These are phyloP conservation scores for Inonotus hispidus DNA, from an alignment of 1,284 basidiomycete species.

Conservation along the genomic window DNA sequence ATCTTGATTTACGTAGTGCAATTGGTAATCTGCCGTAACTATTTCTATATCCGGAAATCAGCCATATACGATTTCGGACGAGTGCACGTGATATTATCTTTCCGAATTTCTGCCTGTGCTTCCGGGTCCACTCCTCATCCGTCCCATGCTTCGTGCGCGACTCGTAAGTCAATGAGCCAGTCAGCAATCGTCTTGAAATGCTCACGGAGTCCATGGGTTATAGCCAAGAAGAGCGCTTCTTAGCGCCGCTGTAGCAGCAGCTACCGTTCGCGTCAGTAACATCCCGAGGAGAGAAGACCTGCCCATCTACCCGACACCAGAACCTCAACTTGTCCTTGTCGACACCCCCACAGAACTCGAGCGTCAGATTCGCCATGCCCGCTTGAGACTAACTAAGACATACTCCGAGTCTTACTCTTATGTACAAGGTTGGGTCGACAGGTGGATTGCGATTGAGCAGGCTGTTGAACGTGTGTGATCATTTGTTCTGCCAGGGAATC, in stretches of 20 bases:
- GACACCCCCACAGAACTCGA: conserved; percentile 71
- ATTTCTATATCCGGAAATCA: too few relatives aligned
- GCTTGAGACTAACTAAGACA: conserved; percentile 50
- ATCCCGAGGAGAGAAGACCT: conserved; percentile 34
- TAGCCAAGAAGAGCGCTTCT: conserved; percentile 13
- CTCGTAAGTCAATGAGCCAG: conserved; percentile 3
- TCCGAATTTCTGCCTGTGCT: not conserved
- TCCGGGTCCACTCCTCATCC: not conserved
- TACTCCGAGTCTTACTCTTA: conserved; percentile 53
- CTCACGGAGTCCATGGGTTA: not conserved
- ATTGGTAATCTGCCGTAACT: too few relatives aligned
- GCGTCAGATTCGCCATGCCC: conserved; percentile 60
- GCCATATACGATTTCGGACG: too few relatives aligned
- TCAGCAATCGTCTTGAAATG: not conserved
- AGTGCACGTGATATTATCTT: not conserved
- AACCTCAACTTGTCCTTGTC: conserved; percentile 59
- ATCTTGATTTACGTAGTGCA: too few relatives aligned
- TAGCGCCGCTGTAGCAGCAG: conserved; percentile 11
- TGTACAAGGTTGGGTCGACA: conserved; percentile 65
- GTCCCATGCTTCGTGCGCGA: conserved; percentile 15
- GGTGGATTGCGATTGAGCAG: conserved; percentile 80
- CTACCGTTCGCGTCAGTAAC: not conserved
- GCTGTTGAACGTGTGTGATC: conserved; percentile 70
- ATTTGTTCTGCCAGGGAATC: not conserved
- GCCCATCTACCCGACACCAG: conserved; percentile 68